These are phyloP conservation scores for Candida easanensis DNA, from an alignment of 805 yeast species.

Conservation along the genomic window DNA sequence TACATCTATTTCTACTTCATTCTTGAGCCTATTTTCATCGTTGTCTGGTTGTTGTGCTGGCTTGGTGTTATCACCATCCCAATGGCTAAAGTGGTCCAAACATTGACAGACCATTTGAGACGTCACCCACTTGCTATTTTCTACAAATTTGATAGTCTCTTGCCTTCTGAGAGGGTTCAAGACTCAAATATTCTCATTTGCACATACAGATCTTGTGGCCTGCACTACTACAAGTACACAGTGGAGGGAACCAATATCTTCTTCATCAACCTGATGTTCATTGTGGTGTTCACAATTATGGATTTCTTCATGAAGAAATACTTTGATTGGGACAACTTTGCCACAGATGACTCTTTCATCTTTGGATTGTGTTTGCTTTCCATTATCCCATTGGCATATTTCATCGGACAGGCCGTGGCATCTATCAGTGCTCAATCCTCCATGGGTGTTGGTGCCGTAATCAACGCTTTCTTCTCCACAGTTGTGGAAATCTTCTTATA, in stretches of 20 bases:
- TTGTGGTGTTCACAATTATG: conserved; percentile 78
- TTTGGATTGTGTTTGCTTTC: conserved; percentile 78
- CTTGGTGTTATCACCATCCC: conserved; percentile 86
- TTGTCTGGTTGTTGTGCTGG: conserved; percentile 69
- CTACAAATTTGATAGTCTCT: conserved; percentile 52
- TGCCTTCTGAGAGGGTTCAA: conserved; percentile 20
- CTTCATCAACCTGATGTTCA: conserved; percentile 75
- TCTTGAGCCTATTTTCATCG: conserved; percentile 61
- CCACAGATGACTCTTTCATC: conserved; percentile 60
- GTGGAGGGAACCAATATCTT: conserved; percentile 95
- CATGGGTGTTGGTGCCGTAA: conserved; percentile 98
- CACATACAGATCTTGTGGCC: conserved; percentile 89
- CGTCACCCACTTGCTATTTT: conserved; percentile 89
- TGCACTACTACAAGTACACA: conserved; percentile 92
- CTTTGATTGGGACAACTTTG: conserved; percentile 29
- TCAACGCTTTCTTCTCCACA: conserved; percentile 96
- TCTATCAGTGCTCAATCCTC: conserved; percentile 97
- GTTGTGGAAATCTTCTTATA: conserved; percentile 90
- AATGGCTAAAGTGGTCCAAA: conserved; percentile 76
- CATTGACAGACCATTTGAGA: conserved; percentile 72
- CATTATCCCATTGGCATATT: conserved; percentile 91
- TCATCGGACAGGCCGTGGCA: conserved; percentile 99
- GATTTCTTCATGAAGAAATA: conserved; percentile 64
- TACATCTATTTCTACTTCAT: conserved; percentile 66
- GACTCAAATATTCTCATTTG: conserved; percentile 69